Conservation (phyloP, 148 eudicot genomes). For the Suaeda aralocaspica region DNA sequence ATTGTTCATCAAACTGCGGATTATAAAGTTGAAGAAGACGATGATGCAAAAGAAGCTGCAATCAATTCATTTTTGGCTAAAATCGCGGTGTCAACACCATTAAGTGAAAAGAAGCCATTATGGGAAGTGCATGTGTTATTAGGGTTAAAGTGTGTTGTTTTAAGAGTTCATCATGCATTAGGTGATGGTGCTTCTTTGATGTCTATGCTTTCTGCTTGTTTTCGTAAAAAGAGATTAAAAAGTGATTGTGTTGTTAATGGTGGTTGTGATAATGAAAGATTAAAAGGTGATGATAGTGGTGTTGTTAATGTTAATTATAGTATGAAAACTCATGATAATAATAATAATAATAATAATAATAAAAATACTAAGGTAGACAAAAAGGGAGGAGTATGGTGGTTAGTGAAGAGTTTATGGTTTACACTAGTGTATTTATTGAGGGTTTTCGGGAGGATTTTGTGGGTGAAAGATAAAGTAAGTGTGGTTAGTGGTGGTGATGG, state of each 20-base stretch:
- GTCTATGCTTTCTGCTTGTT: conserved; percentile 49
- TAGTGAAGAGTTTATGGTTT: conserved; percentile 38
- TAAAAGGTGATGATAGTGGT: conserved; percentile 8
- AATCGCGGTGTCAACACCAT: conserved; percentile 45
- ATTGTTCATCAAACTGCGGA: conserved; percentile 11
- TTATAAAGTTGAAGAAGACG: not conserved
- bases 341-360: not conserved
- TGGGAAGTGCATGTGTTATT: conserved; percentile 67
- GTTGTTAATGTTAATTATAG: too few species aligned
- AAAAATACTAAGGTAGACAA: not conserved
- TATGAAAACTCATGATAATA: too few species aligned
- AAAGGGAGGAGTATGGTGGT: conserved; percentile 24
- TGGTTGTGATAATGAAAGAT: conserved; percentile 5
- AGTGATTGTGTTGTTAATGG: not conserved
- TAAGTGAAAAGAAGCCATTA: conserved; percentile 49
- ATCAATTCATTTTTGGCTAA: conserved; percentile 48
- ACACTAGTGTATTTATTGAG: conserved; percentile 34
- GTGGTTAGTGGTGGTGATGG: conserved; percentile 56
- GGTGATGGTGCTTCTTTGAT: conserved; percentile 74
- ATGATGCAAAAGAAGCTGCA: conserved; percentile 27
- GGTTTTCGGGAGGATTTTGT: conserved; percentile 39
- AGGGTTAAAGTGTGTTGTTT: conserved; percentile 43
- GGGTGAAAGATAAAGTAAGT: conserved; percentile 48
- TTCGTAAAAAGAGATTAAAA: not conserved
- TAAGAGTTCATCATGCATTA: conserved; percentile 63